These are phyloP conservation scores for Geranium rotundifolium DNA, from an alignment of 345 rosid species.

Conservation along the genomic window DNA sequence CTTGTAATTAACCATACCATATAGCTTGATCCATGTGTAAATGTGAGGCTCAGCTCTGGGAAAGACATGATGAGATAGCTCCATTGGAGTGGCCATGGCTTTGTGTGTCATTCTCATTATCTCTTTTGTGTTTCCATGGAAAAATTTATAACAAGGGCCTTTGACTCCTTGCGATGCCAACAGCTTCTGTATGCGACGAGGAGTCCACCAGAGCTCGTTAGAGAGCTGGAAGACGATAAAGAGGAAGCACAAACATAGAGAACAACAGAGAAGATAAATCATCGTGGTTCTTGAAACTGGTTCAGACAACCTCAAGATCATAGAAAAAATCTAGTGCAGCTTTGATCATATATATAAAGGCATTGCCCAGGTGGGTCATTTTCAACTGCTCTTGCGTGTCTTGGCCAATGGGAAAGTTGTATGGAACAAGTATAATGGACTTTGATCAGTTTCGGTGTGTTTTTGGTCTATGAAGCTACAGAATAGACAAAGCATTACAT, in stretches of 20 bases:
- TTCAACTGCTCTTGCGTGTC: no score
- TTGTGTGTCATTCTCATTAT: conserved; percentile 12
- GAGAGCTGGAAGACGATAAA: neutral
- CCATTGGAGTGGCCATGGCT: conserved; percentile 13
- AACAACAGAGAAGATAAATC: neutral
- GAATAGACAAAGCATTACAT: no score
- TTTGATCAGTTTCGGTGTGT: no score
- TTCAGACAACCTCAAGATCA: neutral
- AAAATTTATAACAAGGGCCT: conserved; percentile 28
- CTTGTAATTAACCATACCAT: conserved; percentile 16
- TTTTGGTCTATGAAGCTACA: no score
- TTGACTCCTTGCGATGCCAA: conserved; percentile 14
- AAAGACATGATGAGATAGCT: conserved; percentile 14
- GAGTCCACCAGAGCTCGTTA: conserved; percentile 16
- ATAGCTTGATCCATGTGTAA: conserved; percentile 17
- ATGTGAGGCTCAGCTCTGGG: conserved; percentile 19
- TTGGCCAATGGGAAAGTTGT: no score
- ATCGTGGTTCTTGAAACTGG: no score
- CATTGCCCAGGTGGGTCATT: no score
- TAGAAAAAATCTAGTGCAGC: no score
- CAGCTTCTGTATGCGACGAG: conserved; percentile 4
- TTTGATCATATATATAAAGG: no score
- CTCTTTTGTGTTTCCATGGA: conserved; percentile 28
- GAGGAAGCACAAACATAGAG: neutral
- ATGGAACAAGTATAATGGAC: no score